Base-by-base conservation (phyloP, 2,329 filamentous ascomycete genomes). In the Zymoseptoria pseudotritici region DNA sequence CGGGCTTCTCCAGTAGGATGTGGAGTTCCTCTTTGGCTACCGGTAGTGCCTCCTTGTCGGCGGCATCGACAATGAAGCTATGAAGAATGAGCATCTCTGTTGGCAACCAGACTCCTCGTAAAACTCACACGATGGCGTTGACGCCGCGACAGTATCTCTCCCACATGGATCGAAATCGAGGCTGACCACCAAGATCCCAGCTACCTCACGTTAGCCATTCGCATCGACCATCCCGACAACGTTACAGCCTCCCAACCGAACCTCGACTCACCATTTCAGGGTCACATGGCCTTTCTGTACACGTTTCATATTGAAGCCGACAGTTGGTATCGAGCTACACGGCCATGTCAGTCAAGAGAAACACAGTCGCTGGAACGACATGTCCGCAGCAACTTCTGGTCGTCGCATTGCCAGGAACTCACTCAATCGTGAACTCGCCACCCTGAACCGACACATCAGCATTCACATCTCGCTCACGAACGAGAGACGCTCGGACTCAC, bases 261-360 rank as follows among this genome's bases (percentile, higher is more conserved):
- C 46, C 46, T 36, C n/a, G 49, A 69, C 81, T 73, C 74, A 87
- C 85, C 94, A 99, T 79, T 97, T 97, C 71, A 99, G 82, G 69
- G 94, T 96, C 75, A 99, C 94, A 84, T 97, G 93, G 69, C 94
- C 94, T 73, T 94, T 93, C 78, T 97, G 92, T 70, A 99, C 91
- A 68, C 89, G 88, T 82, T 97, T 97, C 86, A 97, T 96, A 77
- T 97, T 99, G 82, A 97, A 97, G 66, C 94, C 94, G 70, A 99
- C 93, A 17, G 94, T 99, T 63, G 94, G 94, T 75, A 97, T 97
- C 67, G 93, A 96, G 81, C 93, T 97, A 80, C 60, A 21, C 4
- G 22, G 22, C 52, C 52, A 53, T n/a, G 36, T 46, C 36, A 46
- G 36, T 46, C 36, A 46, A 46, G 36, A 46, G 36, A n/a, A 46